Evolutionary conservation across 2,329 filamentous ascomycete species (phyloP).

Genomic region (Emmonsiellopsis sp.): DNA sequence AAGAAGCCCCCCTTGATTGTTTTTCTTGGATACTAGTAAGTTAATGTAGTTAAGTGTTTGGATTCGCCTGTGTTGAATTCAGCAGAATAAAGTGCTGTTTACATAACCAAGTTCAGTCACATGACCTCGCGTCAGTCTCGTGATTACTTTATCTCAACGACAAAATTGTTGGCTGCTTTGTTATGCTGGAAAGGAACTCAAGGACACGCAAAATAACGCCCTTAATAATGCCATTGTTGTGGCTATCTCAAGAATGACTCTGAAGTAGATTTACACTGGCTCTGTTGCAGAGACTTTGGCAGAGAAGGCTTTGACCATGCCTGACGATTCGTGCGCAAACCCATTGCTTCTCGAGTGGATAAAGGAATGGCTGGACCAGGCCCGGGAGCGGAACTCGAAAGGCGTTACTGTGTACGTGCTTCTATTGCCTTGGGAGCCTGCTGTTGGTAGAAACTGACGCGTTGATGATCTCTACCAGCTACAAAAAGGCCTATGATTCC

Average conservation of each 20-base stretch:
- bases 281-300: neutral
- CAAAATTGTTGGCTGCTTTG: neutral
- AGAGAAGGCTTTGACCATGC: constrained; percentile 4
- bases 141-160: neutral
- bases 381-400: constrained; percentile 59
- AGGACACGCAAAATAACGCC: neutral
- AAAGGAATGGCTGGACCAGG: constrained; percentile 65
- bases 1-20: no score
- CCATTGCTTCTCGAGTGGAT: constrained; percentile 64
- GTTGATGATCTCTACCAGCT: constrained; percentile 34
- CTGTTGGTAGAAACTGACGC: neutral
- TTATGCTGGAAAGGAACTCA: no score
- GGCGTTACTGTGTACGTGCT: constrained; percentile 45
- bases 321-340: constrained; percentile 48
- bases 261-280: neutral
- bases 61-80: no score
- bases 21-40: no score
- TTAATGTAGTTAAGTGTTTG: no score
- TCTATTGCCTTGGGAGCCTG: neutral
- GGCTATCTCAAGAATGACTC: neutral
- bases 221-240: neutral
- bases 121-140: constrained; percentile 4
- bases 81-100: no score
- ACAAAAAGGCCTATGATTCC: constrained; percentile 66
- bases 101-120: neutral